phyloP scores from a whole-genome alignment of 441 rosid species.

The Metrosideros polymorpha region DNA sequence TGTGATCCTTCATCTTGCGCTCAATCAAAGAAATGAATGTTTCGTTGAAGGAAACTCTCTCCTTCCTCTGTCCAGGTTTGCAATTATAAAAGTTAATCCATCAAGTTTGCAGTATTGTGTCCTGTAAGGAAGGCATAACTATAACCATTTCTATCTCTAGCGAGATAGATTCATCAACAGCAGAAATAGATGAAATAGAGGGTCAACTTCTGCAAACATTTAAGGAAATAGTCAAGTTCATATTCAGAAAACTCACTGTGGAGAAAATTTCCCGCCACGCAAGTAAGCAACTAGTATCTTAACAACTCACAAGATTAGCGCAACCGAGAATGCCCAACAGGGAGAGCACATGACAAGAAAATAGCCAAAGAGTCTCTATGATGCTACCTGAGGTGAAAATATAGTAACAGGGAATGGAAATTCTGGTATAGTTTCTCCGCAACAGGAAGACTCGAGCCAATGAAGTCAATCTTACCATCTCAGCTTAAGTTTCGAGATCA shows the following conservation, averaged over 20 bases:
- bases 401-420: neutral
- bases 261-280: neutral
- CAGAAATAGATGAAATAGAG: neutral
- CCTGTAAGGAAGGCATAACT: neutral
- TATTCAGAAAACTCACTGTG: neutral
- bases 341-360: neutral
- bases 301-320: neutral
- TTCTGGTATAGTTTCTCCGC: neutral
- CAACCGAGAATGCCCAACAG: neutral
- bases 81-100: neutral
- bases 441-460: neutral
- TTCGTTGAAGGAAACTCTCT: conserved; percentile 1
- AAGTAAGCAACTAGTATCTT: neutral
- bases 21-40: conserved; percentile 32
- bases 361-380: neutral
- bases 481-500: neutral
- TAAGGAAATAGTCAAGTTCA: neutral
- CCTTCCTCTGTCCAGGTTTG: conserved; percentile 2
- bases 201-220: neutral
- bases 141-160: neutral
- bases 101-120: neutral
- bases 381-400: neutral
- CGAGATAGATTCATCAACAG: neutral
- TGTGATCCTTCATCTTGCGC: conserved; percentile 34
- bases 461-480: neutral